Conservation (phyloP, 805 yeast genomes). For the Ogataea parapolymorpha region DNA sequence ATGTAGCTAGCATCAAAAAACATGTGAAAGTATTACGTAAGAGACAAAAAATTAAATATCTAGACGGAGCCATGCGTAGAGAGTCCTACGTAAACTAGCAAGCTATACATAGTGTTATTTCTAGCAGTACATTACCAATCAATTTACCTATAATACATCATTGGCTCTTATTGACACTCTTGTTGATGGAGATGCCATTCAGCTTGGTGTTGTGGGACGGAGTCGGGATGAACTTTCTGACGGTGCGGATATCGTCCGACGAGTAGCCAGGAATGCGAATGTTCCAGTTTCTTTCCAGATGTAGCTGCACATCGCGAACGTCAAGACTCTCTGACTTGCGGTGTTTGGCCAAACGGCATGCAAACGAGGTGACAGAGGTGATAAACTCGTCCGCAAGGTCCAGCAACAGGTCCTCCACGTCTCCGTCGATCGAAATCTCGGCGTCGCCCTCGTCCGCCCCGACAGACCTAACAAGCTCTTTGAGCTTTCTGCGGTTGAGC, state of each 20-base stretch:
- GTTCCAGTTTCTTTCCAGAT: constrained; percentile 91
- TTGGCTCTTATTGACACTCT: constrained; percentile 52
- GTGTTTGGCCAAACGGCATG: constrained; percentile 93
- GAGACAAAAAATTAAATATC: no score
- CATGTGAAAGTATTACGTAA: no score
- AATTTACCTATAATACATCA: constrained; percentile 4
- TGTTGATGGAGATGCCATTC: constrained; percentile 63
- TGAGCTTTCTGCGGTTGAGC: constrained; percentile 81
- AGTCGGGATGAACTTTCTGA: constrained; percentile 69
- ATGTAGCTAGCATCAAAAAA: not conserved
- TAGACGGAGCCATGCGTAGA: no score
- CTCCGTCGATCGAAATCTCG: constrained; percentile 88
- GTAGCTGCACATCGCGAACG: constrained; percentile 85
- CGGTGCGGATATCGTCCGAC: constrained; percentile 81
- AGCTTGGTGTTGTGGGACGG: constrained; percentile 61
- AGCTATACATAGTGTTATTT: no score
- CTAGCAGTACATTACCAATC: no score
- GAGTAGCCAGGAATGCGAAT: constrained; percentile 91
- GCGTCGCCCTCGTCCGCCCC: constrained; percentile 90
- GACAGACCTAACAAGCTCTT: constrained; percentile 79
- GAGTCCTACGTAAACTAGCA: no score
- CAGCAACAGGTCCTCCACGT: constrained; percentile 84
- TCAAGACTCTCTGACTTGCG: constrained; percentile 85
- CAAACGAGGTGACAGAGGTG: constrained; percentile 84
- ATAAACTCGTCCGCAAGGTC: constrained; percentile 97